A percentile compares a stretch with the other conserved stretches of the same genome.
Evolutionary conservation across 805 yeast species (phyloP).

Genomic region (Candida sithepensis): DNA sequence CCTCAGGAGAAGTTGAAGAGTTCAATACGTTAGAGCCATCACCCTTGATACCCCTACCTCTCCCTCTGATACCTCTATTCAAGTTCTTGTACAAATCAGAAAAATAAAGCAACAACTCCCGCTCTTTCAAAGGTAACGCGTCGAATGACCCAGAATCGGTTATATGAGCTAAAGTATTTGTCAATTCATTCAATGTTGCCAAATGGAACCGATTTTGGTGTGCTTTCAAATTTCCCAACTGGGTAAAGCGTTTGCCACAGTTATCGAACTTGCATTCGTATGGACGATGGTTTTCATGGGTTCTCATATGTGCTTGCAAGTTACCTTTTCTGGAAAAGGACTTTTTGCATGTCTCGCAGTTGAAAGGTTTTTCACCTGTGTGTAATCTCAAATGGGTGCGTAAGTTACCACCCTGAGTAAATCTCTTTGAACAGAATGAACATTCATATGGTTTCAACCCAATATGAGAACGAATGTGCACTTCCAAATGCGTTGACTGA

Average conservation of each 20-base stretch:
- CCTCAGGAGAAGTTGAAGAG: background rate
- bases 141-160: slow-evolving; percentile 45
- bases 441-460: slow-evolving; percentile 85
- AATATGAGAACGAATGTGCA: slow-evolving; percentile 82
- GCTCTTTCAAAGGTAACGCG: slow-evolving; percentile 55
- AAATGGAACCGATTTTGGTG: slow-evolving; percentile 90
- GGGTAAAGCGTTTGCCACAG: slow-evolving; percentile 84
- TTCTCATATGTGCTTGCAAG: slow-evolving; percentile 79
- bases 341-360: slow-evolving; percentile 72
- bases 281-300: slow-evolving; percentile 78
- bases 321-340: slow-evolving; percentile 89
- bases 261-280: slow-evolving; percentile 74
- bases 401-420: slow-evolving; percentile 88
- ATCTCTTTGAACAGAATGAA: slow-evolving; percentile 70
- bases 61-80: slow-evolving; percentile 87
- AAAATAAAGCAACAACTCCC: slow-evolving; percentile 71
- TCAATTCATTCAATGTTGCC: slow-evolving; percentile 62
- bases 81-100: slow-evolving; percentile 81
- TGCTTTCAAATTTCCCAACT: slow-evolving; percentile 87
- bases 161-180: slow-evolving; percentile 62
- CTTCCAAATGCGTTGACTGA: slow-evolving; percentile 89
- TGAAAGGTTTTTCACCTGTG: slow-evolving; percentile 89
- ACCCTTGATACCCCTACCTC: slow-evolving; percentile 53
- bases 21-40: slow-evolving; percentile 2
- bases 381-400: slow-evolving; percentile 82